Conservation (phyloP, 2,329 filamentous ascomycete species). For the Hypoxylon sp. region DNA sequence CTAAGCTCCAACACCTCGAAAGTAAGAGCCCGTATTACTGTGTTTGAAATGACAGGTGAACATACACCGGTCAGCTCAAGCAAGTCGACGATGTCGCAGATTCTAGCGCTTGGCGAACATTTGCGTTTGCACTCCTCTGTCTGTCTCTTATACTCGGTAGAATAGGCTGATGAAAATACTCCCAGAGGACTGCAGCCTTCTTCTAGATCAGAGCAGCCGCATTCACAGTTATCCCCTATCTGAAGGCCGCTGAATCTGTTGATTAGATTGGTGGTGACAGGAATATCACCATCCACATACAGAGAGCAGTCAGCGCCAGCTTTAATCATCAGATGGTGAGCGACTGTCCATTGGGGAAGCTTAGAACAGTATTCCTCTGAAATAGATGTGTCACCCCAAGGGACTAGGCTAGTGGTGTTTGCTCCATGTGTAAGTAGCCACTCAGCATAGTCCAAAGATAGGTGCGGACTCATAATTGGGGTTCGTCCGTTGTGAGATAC, state of each 20-base stretch:
- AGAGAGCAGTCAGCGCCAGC: background rate
- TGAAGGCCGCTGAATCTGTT: background rate
- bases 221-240: constrained; percentile 10
- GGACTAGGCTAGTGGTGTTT: background rate
- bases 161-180: background rate
- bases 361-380: no score
- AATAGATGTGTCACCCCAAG: background rate
- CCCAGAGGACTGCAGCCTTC: constrained; percentile 7
- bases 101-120: background rate
- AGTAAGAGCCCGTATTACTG: constrained; percentile 13
- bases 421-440: background rate
- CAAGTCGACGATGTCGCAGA: background rate
- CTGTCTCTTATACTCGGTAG: no score
- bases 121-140: no score
- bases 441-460: background rate
- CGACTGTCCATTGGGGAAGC: background rate
- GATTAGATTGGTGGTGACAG: background rate
- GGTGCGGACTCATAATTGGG: background rate
- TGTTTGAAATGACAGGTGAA: background rate
- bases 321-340: constrained; percentile 1
- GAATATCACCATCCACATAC: background rate
- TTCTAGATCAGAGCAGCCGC: constrained; percentile 12
- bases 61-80: background rate
- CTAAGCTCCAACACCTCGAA: constrained; percentile 10
- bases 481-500: background rate